Conservation (phyloP, 139 green algal genomes). For the Chlamydomonas sp. region DNA sequence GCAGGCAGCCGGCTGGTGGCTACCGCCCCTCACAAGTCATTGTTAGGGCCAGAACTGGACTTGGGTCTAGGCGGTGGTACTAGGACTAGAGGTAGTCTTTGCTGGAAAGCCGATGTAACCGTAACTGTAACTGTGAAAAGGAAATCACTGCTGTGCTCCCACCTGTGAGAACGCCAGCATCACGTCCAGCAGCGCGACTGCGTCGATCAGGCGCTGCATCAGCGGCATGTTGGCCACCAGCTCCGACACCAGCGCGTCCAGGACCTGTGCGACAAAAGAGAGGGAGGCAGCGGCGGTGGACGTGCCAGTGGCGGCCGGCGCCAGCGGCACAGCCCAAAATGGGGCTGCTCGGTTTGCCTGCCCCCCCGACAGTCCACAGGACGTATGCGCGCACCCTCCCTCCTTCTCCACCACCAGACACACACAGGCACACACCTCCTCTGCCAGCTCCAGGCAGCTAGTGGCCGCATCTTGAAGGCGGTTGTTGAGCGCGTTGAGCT, state of each 20-base stretch:
- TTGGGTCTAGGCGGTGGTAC: too few relatives aligned
- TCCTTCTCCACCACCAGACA: not conserved
- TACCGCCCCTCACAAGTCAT: too few relatives aligned
- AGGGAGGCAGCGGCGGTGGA: not conserved
- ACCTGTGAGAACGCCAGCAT: slow-evolving; percentile 50
- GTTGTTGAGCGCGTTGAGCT: slow-evolving; percentile 82
- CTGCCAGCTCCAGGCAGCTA: slow-evolving; percentile 75
- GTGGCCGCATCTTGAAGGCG: slow-evolving; percentile 64
- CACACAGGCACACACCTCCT: slow-evolving; percentile 41
- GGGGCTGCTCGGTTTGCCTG: not conserved
- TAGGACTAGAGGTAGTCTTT: too few relatives aligned
- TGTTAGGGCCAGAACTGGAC: too few relatives aligned
- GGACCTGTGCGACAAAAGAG: slow-evolving; percentile 33
- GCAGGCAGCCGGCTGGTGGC: too few relatives aligned
- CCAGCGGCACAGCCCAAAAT: not conserved
- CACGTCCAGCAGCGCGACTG: slow-evolving; percentile 75
- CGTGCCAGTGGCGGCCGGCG: not conserved
- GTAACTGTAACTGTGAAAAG: too few relatives aligned
- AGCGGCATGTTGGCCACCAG: slow-evolving; percentile 43
- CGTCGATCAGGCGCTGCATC: slow-evolving; percentile 69
- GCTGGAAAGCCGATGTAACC: too few relatives aligned
- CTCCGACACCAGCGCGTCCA: slow-evolving; percentile 47
- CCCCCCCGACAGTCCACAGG: not conserved
- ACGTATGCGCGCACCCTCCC: not conserved
- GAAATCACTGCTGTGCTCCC: too few relatives aligned